Evolutionary conservation across 163 green algal genomes (phyloP).

Genomic region (Scenedesmus sp.): DNA sequence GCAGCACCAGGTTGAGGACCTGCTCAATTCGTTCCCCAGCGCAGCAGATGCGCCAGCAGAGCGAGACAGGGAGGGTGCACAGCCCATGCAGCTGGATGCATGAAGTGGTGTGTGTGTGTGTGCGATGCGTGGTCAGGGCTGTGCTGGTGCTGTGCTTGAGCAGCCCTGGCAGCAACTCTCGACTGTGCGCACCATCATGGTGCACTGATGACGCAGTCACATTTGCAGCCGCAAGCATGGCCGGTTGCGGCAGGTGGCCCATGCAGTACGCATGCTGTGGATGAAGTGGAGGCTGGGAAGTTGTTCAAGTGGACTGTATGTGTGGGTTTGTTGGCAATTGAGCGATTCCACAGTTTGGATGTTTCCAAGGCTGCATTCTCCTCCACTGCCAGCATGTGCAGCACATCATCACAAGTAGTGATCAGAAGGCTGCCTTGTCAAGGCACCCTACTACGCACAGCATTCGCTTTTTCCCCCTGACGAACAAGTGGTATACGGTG

Average conservation of each 20-base stretch:
- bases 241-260: neutral
- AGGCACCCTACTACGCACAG: neutral
- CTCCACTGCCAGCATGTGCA: neutral
- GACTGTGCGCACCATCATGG: too few relatives aligned
- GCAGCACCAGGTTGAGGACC: slow-evolving; percentile 20
- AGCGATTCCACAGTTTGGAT: too few relatives aligned
- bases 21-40: slow-evolving; percentile 32
- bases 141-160: too few relatives aligned
- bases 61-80: neutral
- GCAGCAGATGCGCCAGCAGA: neutral
- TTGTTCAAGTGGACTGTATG: too few relatives aligned
- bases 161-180: too few relatives aligned
- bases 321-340: too few relatives aligned
- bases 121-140: too few relatives aligned
- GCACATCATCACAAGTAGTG: too few relatives aligned
- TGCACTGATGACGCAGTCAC: neutral
- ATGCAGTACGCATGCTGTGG: neutral
- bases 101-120: neutral
- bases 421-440: too few relatives aligned
- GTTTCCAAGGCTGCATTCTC: neutral
- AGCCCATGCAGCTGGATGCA: slow-evolving; percentile 33
- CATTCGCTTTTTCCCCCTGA: neutral
- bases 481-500: neutral
- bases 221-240: neutral
- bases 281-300: neutral